Evolutionary conservation across 805 yeast genomes (phyloP), one percentile per base, ranked within the genome.

Genomic region (Pichia exigua): DNA sequence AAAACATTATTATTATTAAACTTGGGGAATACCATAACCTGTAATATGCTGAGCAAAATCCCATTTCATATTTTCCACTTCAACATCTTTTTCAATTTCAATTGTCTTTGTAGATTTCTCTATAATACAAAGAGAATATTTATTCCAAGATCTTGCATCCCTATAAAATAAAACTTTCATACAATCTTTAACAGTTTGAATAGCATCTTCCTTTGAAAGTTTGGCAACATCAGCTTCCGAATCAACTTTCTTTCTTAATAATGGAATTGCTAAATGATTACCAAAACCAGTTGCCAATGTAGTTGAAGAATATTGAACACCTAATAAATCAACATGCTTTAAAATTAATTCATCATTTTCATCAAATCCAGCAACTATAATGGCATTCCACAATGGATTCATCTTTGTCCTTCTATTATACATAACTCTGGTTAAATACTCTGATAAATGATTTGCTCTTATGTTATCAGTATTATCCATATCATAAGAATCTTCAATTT

Each of bases 211-310:
- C 65, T 87, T 85, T 39, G 79, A 72, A 28, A 89, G 78, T 42
- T 82, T 82, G 41, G 70, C 76, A 53, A 78, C 87, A 62, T 90
- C 96, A 27, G 76, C 81, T 60, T 90, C 97, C 42, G 74, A 71
- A 53, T 89, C 95, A 38, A 86, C 87, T 53, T 84, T 77, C 65
- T 86, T 82, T 73, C 99, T 83, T 65, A 94, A 76, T 61, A 94
- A 71, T 26, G 99, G 99, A 44, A 90, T 71, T 3, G 99, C 99
- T 68, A 94, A 76, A 68, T 94, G 91, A 12, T 95, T 85, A 53
- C 99, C 99, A 66, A 90, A 92, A 1, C 99, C 99, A 3, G 98
- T 91, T 45, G 97, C 97, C 52, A 94, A 72, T 2, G 95, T 76
- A 30, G 96, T 94, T 0, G 98, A 77, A 4, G 87, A 77, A 68